Conservation (phyloP, 2,329 filamentous ascomycete genomes). For the Aschersonia sp. region DNA sequence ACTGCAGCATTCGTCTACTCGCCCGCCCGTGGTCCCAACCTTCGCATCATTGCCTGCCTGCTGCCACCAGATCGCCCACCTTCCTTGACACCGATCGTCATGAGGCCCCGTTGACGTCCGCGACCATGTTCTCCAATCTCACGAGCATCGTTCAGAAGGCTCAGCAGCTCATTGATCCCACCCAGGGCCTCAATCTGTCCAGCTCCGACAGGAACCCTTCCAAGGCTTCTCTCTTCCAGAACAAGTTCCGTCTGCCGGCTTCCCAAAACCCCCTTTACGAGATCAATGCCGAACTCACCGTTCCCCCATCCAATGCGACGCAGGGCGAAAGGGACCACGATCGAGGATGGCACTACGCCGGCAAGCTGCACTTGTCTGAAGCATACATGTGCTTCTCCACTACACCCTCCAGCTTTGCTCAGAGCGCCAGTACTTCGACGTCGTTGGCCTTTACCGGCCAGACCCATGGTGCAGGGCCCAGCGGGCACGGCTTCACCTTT, state of each 20-base stretch:
- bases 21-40: background rate
- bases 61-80: background rate
- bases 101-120: constrained; percentile 23
- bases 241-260: constrained; percentile 88
- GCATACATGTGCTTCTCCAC: constrained; percentile 95
- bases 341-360: constrained; percentile 76
- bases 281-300: constrained; percentile 89
- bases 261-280: constrained; percentile 90
- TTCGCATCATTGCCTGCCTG: background rate
- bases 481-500: constrained; percentile 90
- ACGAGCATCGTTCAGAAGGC: constrained; percentile 87
- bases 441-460: constrained; percentile 82
- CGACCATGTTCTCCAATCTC: constrained; percentile 44
- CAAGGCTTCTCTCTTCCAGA: constrained; percentile 85
- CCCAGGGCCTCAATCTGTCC: constrained; percentile 58
- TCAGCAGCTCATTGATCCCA: constrained; percentile 86
- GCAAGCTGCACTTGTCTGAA: constrained; percentile 88
- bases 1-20: too few species aligned
- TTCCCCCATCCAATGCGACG: constrained; percentile 57
- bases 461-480: constrained; percentile 82
- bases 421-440: constrained; percentile 62
- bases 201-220: constrained; percentile 70
- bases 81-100: constrained; percentile 12
- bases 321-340: constrained; percentile 58
- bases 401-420: constrained; percentile 73